Conservation (phyloP, 2,329 filamentous ascomycete species). For the Shiraia sp. region DNA sequence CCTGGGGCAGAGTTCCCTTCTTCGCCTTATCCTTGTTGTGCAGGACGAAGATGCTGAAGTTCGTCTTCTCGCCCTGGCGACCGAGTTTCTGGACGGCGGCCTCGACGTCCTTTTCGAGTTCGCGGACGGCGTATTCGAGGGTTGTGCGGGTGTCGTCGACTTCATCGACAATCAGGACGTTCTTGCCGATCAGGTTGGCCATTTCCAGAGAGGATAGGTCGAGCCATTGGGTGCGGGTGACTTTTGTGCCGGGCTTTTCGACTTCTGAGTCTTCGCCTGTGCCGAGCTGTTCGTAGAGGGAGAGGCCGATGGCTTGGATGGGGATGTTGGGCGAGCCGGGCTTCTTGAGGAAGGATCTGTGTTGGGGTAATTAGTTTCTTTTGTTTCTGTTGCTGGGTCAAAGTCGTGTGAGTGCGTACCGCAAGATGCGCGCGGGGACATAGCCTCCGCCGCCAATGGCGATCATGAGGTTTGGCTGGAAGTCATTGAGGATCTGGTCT, state of each 20-base stretch:
- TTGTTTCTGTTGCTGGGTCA: background rate
- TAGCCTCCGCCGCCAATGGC: constrained; percentile 98
- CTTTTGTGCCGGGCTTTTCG: constrained; percentile 86
- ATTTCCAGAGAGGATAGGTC: constrained; percentile 86
- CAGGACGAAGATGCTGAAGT: constrained; percentile 93
- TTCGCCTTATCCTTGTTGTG: constrained; percentile 99
- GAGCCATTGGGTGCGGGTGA: constrained; percentile 97
- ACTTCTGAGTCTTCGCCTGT: constrained; percentile 66
- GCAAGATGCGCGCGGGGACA: constrained; percentile 93
- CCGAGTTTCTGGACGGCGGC: constrained; percentile 74
- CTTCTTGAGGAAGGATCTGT: constrained; percentile 85
- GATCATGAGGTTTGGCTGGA: constrained; percentile 95
- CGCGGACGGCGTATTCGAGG: constrained; percentile 88
- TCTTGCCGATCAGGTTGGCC: constrained; percentile 87
- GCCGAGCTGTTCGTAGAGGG: constrained; percentile 86
- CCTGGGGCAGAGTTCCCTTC: constrained; percentile 80
- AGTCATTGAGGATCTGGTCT: constrained; percentile 76
- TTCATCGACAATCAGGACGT: constrained; percentile 90
- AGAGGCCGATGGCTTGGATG: constrained; percentile 98
- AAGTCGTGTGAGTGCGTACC: constrained; percentile 51
- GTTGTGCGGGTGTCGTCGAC: constrained; percentile 95
- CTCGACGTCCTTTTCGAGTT: constrained; percentile 94
- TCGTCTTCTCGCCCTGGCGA: constrained; percentile 70
- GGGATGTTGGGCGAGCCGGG: constrained; percentile 89
- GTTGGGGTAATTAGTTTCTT: background rate